These are phyloP conservation scores for Calophaca sinica DNA, from an alignment of 306 rosid species.

Conservation along the genomic window DNA sequence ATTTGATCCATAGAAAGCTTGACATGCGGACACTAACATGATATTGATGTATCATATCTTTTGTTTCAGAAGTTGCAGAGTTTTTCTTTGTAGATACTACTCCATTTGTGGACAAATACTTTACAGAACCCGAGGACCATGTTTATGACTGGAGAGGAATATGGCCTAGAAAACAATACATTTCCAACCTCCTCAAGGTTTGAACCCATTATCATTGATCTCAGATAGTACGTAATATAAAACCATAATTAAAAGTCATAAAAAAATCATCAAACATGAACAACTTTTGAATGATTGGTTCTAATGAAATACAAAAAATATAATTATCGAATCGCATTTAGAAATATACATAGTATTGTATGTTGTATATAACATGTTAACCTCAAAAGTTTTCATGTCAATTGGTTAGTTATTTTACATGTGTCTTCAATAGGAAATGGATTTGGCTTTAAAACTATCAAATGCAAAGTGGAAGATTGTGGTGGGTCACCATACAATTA, in stretches of 20 bases:
- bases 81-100: constrained; percentile 86
- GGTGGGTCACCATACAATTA: constrained; percentile 78
- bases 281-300: no score
- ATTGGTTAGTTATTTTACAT: no score
- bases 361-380: not conserved
- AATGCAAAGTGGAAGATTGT: constrained; percentile 79
- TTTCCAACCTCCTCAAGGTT: constrained; percentile 71
- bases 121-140: constrained; percentile 50
- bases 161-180: constrained; percentile 56
- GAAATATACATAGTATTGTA: no score
- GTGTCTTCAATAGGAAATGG: constrained; percentile 63
- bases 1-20: not conserved
- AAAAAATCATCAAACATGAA: no score
- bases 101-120: constrained; percentile 71
- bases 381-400: no score
- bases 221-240: not conserved
- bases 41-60: not conserved
- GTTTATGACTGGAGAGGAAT: constrained; percentile 78
- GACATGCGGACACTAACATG: not conserved
- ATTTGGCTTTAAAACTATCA: constrained; percentile 60
- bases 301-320: no score
- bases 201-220: not conserved
- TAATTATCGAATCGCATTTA: no score
- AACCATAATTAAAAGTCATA: not conserved
- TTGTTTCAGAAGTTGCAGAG: constrained; percentile 58